A percentile compares a stretch with the other conserved stretches of the same genome.
Evolutionary conservation across 2,329 filamentous ascomycete species (phyloP).

Genomic region (Xylaria sp.): DNA sequence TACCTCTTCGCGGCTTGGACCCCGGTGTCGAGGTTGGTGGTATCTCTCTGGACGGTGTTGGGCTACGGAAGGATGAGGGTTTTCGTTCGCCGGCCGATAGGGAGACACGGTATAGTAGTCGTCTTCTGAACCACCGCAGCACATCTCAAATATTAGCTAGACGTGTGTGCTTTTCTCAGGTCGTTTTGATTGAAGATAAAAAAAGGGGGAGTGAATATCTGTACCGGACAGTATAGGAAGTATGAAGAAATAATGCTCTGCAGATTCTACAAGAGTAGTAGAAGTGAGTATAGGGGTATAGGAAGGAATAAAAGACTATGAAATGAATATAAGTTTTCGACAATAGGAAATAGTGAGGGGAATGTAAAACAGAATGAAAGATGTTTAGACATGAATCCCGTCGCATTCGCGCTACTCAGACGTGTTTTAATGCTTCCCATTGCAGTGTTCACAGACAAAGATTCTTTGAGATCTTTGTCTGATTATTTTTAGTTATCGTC

Average conservation of each 20-base stretch:
- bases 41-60: background rate
- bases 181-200: slow-evolving; percentile 10
- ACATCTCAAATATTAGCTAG: slow-evolving; percentile 30
- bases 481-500: slow-evolving; percentile 11
- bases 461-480: slow-evolving; percentile 24
- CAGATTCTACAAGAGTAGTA: background rate
- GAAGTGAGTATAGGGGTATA: background rate
- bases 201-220: slow-evolving; percentile 10
- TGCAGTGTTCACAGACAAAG: slow-evolving; percentile 6
- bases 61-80: slow-evolving; percentile 11
- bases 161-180: background rate
- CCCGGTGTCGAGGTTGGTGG: background rate
- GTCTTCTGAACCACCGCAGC: slow-evolving; percentile 28
- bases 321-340: background rate
- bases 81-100: slow-evolving; percentile 13
- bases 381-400: background rate
- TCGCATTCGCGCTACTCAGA: background rate
- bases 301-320: background rate
- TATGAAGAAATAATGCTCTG: background rate
- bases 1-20: slow-evolving; percentile 6
- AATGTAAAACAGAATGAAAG: slow-evolving; percentile 12
- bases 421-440: slow-evolving; percentile 19
- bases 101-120: slow-evolving; percentile 29
- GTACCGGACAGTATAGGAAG: slow-evolving; percentile 29
- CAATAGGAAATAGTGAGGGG: slow-evolving; percentile 3